phyloP scores from a whole-genome alignment of 306 rosid genomes.

The Mucuna pruriens region DNA sequence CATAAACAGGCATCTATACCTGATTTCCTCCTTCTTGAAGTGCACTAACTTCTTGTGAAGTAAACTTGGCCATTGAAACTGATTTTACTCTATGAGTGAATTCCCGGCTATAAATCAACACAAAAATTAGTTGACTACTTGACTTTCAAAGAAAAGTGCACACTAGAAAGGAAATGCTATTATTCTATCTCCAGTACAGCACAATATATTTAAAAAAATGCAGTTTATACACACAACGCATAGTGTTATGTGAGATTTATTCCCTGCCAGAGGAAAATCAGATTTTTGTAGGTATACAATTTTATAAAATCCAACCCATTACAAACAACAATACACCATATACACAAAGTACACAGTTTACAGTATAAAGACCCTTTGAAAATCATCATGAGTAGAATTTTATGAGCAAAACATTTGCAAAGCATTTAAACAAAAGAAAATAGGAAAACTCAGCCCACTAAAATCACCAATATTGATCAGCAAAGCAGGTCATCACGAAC shows the following conservation, averaged over 20 bases:
- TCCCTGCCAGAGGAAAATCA: conserved; percentile 17
- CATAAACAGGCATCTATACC: conserved; percentile 51
- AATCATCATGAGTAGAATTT: conserved; percentile 1
- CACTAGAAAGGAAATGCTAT: conserved; percentile 11
- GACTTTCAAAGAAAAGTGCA: conserved; percentile 30
- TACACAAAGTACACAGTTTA: neutral
- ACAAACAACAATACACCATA: conserved; percentile 1
- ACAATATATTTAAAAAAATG: conserved; percentile 20
- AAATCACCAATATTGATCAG: conserved; percentile 11
- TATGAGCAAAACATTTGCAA: conserved; percentile 8
- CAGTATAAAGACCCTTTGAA: conserved; percentile 7
- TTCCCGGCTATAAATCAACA: conserved; percentile 78
- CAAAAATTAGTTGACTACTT: conserved; percentile 13
- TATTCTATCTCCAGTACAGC: conserved; percentile 8
- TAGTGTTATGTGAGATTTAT: conserved; percentile 14
- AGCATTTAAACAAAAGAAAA: conserved; percentile 29
- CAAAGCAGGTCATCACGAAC: conserved; percentile 25
- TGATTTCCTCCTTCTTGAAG: conserved; percentile 98
- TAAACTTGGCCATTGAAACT: conserved; percentile 94
- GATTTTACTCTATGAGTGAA: conserved; percentile 95
- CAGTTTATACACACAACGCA: neutral
- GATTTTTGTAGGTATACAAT: neutral
- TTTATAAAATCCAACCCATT: conserved; percentile 34
- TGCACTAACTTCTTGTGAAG: conserved; percentile 90
- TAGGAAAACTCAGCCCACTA: conserved; percentile 12